These are phyloP conservation scores for Bassia scoparia DNA, from an alignment of 148 eudicot genomes.

Conservation along the genomic window DNA sequence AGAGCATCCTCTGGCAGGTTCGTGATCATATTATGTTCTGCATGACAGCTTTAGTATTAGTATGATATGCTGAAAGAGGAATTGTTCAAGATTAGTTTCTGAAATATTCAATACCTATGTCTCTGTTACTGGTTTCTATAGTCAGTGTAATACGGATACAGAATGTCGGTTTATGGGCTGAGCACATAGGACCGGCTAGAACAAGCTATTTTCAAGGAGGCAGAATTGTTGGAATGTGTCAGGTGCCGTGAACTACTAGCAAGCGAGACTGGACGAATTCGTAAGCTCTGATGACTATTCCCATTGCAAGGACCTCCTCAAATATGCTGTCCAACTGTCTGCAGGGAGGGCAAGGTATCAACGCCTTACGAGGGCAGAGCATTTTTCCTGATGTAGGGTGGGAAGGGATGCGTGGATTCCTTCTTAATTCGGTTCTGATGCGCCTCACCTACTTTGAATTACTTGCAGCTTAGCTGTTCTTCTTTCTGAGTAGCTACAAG, in stretches of 20 bases:
- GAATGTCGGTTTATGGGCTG: slow-evolving; percentile 76
- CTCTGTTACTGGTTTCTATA: background rate
- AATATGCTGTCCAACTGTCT: slow-evolving; percentile 40
- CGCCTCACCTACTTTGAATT: slow-evolving; percentile 31
- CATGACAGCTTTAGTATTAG: too few species aligned
- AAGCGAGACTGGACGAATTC: slow-evolving; percentile 46
- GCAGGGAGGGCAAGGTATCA: slow-evolving; percentile 38
- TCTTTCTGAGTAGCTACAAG: background rate
- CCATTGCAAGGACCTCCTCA: slow-evolving; percentile 49
- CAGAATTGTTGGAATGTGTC: slow-evolving; percentile 42
- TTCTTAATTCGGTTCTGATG: slow-evolving; percentile 43
- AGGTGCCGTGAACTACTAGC: slow-evolving; percentile 39
- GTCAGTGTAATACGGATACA: slow-evolving; percentile 59
- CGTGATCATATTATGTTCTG: too few species aligned
- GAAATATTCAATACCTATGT: background rate
- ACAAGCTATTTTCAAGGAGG: slow-evolving; percentile 39
- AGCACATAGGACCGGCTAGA: slow-evolving; percentile 50
- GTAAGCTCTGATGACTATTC: slow-evolving; percentile 31
- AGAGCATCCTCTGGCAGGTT: slow-evolving; percentile 60
- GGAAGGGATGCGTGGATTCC: slow-evolving; percentile 51
- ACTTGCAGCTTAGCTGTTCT: background rate
- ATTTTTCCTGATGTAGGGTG: slow-evolving; percentile 57
- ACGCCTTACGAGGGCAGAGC: slow-evolving; percentile 35
- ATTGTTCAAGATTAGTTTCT: background rate
- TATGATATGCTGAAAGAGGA: too few species aligned